Evolutionary conservation across 768 basidiomycete genomes (phyloP), one percentile per base, ranked within the genome.

Genomic region (Amanita fuliginea): DNA sequence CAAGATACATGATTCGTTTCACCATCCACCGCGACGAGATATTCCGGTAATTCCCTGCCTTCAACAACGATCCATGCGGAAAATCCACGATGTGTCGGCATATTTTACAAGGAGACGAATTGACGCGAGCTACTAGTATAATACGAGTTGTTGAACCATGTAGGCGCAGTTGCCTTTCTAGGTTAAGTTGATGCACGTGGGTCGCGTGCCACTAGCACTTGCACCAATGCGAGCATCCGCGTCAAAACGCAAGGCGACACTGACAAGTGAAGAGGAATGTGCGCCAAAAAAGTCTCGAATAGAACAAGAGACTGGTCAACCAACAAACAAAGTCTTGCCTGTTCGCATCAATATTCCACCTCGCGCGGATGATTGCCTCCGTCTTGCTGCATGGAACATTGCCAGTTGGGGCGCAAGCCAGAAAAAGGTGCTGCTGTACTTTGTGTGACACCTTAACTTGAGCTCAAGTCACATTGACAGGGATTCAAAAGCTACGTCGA

Each of bases 401-500:
- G 86, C 82, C 54, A 83, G 91, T 3, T 66, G 87, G 46, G 79
- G 80, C 30, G 75, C 87, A 0, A 77, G 81, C 50, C 74, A 80
- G 55, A 91, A 83, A 65, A 92, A 94, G 76, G 88, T 83, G 50
- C 45, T 6, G 14, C 16, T 16, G 4, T 46, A 18, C 21, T 22
- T 18, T 35, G 24, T 3, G 4, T 28, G 28, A 28, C 39, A 28
- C 7, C 46, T 28, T n/a, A n/a, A 48, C 32, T 11, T 46, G 48
- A 46, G 9, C 16, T 51, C 34, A 41, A 39, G 21, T 9, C 13
- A 53, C 44, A n/a, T 10, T 18, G 34, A 10, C 54, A 86, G 82
- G 90, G 90, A 0, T 90, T 94, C 67, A 82, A 80, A 56, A 60
- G 69, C 57, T 94, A 94, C 59, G 71, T 92, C 28, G 81, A 87